These are phyloP conservation scores for Camellia lanceoleosa DNA, from an alignment of 148 eudicot genomes.

Conservation along the genomic window DNA sequence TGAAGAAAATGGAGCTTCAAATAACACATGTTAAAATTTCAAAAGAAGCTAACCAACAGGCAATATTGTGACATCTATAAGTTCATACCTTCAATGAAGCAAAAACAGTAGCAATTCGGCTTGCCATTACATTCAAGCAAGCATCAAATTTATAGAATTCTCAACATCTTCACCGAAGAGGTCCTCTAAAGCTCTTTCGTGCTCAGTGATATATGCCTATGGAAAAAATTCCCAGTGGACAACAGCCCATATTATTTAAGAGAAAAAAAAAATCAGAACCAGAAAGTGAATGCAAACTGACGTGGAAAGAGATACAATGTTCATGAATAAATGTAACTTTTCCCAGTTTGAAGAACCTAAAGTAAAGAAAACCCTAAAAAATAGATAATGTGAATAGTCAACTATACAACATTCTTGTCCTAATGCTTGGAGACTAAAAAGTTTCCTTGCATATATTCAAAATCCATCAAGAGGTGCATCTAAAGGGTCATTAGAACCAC, in stretches of 20 bases:
- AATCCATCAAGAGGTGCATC: not conserved
- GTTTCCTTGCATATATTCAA: not conserved
- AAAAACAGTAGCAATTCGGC: conserved; percentile 86
- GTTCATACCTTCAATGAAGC: conserved; percentile 85
- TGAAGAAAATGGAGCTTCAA: not conserved
- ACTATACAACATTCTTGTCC: not conserved
- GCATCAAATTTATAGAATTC: conserved; percentile 61
- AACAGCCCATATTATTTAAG: not conserved
- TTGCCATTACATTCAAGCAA: conserved; percentile 72
- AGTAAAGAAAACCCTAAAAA: not conserved
- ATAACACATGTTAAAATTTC: not conserved
- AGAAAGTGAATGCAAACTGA: not conserved
- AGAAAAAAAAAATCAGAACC: not conserved
- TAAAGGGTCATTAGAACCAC: not conserved
- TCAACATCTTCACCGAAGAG: conserved; percentile 60
- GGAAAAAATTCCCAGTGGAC: conserved; percentile 5
- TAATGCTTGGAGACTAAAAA: not conserved
- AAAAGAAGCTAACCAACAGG: not conserved
- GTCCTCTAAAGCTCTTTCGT: conserved; percentile 75
- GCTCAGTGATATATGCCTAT: conserved; percentile 81
- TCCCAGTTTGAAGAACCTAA: not conserved
- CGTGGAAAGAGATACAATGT: not conserved
- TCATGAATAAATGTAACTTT: not conserved
- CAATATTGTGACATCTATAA: not conserved
- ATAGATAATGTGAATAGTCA: not conserved